Base-by-base conservation (phyloP, 2,329 filamentous ascomycete genomes). In the Ceratocystiopsis brevicomis region DNA sequence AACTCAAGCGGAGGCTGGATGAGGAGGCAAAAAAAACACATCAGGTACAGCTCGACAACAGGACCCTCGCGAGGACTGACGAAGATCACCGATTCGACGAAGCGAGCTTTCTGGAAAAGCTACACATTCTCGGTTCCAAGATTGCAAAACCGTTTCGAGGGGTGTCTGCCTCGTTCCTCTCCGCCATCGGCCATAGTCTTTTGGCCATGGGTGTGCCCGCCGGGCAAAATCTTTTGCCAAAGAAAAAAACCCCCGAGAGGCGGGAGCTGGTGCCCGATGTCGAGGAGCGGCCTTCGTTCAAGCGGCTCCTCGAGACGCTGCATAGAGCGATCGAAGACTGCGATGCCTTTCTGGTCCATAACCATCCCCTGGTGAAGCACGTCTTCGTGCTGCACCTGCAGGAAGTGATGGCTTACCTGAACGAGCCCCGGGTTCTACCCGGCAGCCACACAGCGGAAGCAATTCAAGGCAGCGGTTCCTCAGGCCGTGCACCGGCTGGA, bases 301-400 rank as follows among this genome's bases (percentile, higher is more conserved):
- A 57, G 4, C 52, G 65, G 39, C 48, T 53, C 4, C 54, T 62
- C 1, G 55, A 66, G 40, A 55, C 56, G 0, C 54, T 71, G 1
- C 62, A 67, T 45, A 50, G 53, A 1, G 61, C 65, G 3, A 55
- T 70, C 4, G 54, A 61, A 21, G 54, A 58, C 30, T 62, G 60
- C 39, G 66, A 70, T 44, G 52, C 54, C 16, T 60, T 63, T 15
- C 50, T 70, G 4, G 1, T 37, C 5, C 8, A 34, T 1, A 56
- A 60, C 19, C 54, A 56, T 4, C 56, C 59, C 34, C 53, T 62
- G 16, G 63, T 70, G 1, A 57, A 60, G 30, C 57, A 65, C 39
- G 64, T 71, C 6, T 50, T 71, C 11, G 61, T 67, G 5, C 60
- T 62, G 35, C 68, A 71, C 43, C 54, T 71, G 16, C 67, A 71